Evolutionary conservation across 768 basidiomycete species (phyloP), one percentile per base, ranked within the genome.

Genomic region (Mycena galericulata): DNA sequence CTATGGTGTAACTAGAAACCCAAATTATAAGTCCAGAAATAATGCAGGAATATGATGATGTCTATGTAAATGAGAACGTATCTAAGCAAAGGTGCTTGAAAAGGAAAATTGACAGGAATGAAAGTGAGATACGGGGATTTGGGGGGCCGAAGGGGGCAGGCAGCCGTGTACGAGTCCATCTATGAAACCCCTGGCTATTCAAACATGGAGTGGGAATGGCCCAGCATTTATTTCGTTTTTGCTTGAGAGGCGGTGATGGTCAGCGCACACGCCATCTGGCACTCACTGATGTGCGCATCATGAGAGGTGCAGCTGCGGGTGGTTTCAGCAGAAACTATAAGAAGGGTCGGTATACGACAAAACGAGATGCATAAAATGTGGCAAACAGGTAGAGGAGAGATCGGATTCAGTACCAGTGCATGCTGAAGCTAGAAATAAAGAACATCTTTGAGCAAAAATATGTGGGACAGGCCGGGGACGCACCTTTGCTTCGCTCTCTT

Each of bases 401-500:
- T 63, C 72, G 50, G 74, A 55, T 22, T 79, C 76, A 12, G 78
- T 72, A 24, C 77, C 71, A 49, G 84, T 83, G 88, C 89, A 72
- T 88, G 89, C 82, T 88, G 83, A 26, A 93, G 86, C 92, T 85
- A 67, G 18, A 41, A 14, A 46, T 30, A 57, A 34, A n/a, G n/a
- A n/a, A 67, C 54, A 56, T 63, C 18, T 22, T 30, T 53, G 22
- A 74, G 64, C 4, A 47, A n/a, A n/a, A n/a, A 9, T 3, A 22
- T 2, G 26, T 22, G 3, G 30, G 46, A 46, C 65, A 43, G 29
- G 36, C n/a, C 24, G 14, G 36, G 7, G 2, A 74, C 80, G 64
- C 45, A 92, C 92, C 87, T 93, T 92, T 43, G 90, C 91, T 79
- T 93, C 89, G 73, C 92, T 92, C 78, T 92, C 88, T 6, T 89